Percentiles rank a stretch among this genome's conserved stretches.
phyloP scores from a whole-genome alignment of 139 green algal genomes.

The Parachlorella kessleri region DNA sequence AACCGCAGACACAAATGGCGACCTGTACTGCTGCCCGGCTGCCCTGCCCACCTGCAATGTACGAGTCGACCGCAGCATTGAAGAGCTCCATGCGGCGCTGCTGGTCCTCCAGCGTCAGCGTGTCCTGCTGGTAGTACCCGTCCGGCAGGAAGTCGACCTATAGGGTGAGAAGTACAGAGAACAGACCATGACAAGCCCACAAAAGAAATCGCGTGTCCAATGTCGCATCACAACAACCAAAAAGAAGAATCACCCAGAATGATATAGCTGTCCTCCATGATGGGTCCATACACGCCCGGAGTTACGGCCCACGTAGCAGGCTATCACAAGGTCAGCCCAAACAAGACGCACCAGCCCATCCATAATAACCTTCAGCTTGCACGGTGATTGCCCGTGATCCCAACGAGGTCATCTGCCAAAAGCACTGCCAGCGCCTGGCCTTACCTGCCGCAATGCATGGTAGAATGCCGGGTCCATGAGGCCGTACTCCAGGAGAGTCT shows the following conservation, averaged over 20 bases:
- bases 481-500: constrained; percentile 26
- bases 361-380: too few species aligned
- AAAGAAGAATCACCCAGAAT: too few species aligned
- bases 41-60: constrained; percentile 11
- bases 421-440: not conserved
- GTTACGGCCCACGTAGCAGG: too few species aligned
- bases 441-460: constrained; percentile 29
- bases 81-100: constrained; percentile 35
- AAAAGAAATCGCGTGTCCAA: too few species aligned
- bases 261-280: too few species aligned
- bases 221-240: too few species aligned
- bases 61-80: constrained; percentile 40
- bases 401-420: not conserved
- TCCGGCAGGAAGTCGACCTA: constrained; percentile 41
- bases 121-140: constrained; percentile 34
- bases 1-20: too few species aligned
- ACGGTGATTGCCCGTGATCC: too few species aligned
- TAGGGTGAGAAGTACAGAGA: not conserved
- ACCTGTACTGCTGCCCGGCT: too few species aligned
- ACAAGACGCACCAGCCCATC: too few species aligned
- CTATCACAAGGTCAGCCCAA: too few species aligned
- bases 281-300: too few species aligned
- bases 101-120: constrained; percentile 36
- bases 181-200: not conserved
- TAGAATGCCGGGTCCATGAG: constrained; percentile 43